Base-by-base conservation (phyloP, 2,329 filamentous ascomycete species). In the Knufia petricola region DNA sequence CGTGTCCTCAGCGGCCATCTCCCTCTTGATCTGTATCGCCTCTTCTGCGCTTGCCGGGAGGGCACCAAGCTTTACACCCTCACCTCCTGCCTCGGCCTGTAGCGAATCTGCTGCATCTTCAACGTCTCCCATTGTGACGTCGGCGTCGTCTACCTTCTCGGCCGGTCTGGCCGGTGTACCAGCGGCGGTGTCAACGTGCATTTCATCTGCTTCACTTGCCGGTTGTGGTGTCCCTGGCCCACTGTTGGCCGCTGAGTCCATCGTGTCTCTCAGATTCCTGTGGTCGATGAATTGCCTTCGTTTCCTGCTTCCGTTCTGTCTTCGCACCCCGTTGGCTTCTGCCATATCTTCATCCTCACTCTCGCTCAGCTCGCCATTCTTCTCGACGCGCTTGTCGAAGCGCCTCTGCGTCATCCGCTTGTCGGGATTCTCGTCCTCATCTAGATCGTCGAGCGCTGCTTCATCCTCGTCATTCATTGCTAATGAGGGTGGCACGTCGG, bases 361-460 rank as follows among this genome's bases (percentile, higher is more conserved):
- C 37, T 92, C 85, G 51, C 88, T 85, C 37, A 89, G 79, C 62
- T 95, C 90, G 58, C 85, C 85, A 6, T 86, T 79, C 50, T 85
- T 79, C 46, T 81, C 77, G 21, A 87, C 76, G 42, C 78, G 81
- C 64, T 88, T 82, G 55, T 96, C 90, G 73, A 85, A 88, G 54
- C 82, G 79, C 30, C 86, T 82, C 64, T 92, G 78, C 0, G 87
- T 94, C 66, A 83, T 81, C 21, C 90, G 83, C 48, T 78, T 78
- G 61, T 96, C 90, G 58, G 86, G 84, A 63, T 92, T 88, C 58
- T 86, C 78, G 55, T 95, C 89, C 46, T 87, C 86, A 54, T 96
- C 89, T 1, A 86, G 63, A 56, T 84, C 81, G 52, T 84, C 80
- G 34, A 82, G 68, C 30, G 77, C 73, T 17, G 77, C 80, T 60